Evolutionary conservation across 371 early-diverging fungal species (phyloP), one percentile per base, ranked within the genome.

Genomic region (Zopfochytrium polystomum): DNA sequence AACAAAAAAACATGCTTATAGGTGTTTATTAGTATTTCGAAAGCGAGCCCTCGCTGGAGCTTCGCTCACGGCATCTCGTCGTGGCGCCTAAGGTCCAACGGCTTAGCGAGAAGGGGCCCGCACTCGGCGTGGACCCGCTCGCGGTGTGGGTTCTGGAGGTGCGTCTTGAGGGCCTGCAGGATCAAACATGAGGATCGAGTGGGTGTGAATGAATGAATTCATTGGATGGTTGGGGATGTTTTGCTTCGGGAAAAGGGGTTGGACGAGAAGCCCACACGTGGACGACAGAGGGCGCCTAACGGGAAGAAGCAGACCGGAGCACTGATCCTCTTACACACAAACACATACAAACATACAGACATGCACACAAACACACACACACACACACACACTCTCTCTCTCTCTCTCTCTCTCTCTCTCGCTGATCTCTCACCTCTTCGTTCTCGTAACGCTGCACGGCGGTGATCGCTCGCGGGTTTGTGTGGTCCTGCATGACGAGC

Each of bases 361-460:
- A n/a, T n/a, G n/a, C n/a, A n/a, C n/a, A n/a, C n/a, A n/a, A n/a
- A n/a, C n/a, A n/a, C n/a, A n/a, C n/a, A n/a, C n/a, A n/a, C n/a
- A n/a, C n/a, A n/a, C n/a, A n/a, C n/a, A n/a, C n/a, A n/a, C n/a
- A n/a, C n/a, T n/a, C n/a, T n/a, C n/a, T n/a, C n/a, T n/a, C n/a
- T n/a, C n/a, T n/a, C n/a, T n/a, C n/a, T n/a, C n/a, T n/a, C n/a
- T n/a, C n/a, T n/a, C n/a, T n/a, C n/a, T n/a, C n/a, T n/a, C n/a
- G n/a, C n/a, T n/a, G n/a, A n/a, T n/a, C n/a, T n/a, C n/a, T n/a
- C n/a, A n/a, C n/a, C n/a, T n/a, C n/a, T 32, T 51, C 60, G 11
- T 52, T 34, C 9, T 60, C 52, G 60, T 60, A 60, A 15, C 60
- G 48, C 52, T 60, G 52, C 5, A 60, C 60, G 53, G 52, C 52